These are phyloP conservation scores for Lycium barbarum DNA, from an alignment of 257 asterid species.

Conservation along the genomic window DNA sequence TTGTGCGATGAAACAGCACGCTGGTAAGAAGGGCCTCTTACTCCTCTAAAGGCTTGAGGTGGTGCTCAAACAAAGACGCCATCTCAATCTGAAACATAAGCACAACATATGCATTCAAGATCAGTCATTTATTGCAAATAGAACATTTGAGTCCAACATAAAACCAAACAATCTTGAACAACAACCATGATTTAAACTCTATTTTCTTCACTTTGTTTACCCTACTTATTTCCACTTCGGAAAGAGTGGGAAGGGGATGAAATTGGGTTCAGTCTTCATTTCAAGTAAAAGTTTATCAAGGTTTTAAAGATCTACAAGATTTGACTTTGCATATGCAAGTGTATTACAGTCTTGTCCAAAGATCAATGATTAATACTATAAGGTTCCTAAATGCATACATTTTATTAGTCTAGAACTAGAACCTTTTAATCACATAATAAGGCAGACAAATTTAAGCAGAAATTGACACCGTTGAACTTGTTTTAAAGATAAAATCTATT, in stretches of 20 bases:
- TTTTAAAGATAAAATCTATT: conserved; percentile 2
- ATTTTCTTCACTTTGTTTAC: neutral
- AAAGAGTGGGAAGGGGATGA: neutral
- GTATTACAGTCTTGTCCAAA: neutral
- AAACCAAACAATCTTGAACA: neutral
- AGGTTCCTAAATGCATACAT: neutral
- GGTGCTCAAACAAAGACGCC: conserved; percentile 94
- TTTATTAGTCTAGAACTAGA: neutral
- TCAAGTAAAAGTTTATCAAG: neutral
- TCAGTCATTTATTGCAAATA: neutral
- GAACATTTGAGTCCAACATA: neutral
- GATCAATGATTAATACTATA: neutral
- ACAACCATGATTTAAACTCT: neutral
- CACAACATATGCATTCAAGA: conserved; percentile 1
- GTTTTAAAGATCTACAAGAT: neutral
- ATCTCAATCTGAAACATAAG: conserved; percentile 78
- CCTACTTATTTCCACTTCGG: neutral
- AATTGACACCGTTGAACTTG: neutral
- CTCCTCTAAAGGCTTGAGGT: conserved; percentile 56
- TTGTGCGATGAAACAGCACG: neutral
- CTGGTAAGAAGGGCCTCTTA: too few relatives aligned
- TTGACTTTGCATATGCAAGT: too few relatives aligned
- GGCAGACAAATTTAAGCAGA: neutral
- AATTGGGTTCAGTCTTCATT: neutral
- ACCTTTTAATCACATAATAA: neutral